Conservation (phyloP, 2,329 filamentous ascomycete species). For the Fusarium bulbicola region DNA sequence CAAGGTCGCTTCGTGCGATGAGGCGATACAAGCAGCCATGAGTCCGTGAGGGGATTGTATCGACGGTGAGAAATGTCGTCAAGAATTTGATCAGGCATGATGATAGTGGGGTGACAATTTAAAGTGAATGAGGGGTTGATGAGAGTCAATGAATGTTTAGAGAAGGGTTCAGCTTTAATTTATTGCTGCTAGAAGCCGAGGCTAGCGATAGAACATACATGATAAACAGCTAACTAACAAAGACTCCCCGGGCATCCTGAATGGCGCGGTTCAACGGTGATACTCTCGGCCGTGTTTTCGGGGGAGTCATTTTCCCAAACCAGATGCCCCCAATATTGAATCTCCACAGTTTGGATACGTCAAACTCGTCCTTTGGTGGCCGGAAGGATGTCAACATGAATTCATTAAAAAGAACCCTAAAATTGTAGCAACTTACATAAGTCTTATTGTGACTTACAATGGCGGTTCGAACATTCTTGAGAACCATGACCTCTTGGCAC, state of each 20-base stretch:
- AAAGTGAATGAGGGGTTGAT: conserved; percentile 3
- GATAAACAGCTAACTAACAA: conserved; percentile 22
- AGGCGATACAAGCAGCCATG: conserved; percentile 93
- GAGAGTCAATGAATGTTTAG: not conserved
- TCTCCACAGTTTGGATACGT: not conserved
- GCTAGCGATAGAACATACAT: not conserved
- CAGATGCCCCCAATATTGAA: not conserved
- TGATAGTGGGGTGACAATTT: conserved; percentile 36
- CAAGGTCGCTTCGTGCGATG: conserved; percentile 97
- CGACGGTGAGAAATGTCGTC: conserved; percentile 97
- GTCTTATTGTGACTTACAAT: not conserved
- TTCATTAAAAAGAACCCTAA: not conserved
- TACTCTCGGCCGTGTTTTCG: conserved; percentile 40
- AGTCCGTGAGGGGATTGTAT: conserved; percentile 90
- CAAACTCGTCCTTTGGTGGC: too few relatives aligned
- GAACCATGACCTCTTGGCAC: not conserved
- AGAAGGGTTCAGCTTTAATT: conserved; percentile 2
- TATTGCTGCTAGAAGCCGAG: not conserved
- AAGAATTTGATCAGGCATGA: conserved; percentile 79
- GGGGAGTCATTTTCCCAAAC: conserved; percentile 21
- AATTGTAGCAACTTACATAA: not conserved
- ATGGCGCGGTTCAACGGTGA: conserved; percentile 37
- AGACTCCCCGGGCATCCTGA: conserved; percentile 9
- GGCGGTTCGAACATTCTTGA: not conserved
- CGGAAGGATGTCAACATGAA: not conserved